Base-by-base conservation (phyloP, 257 asterid genomes). In the Solanum raphanifolium region DNA sequence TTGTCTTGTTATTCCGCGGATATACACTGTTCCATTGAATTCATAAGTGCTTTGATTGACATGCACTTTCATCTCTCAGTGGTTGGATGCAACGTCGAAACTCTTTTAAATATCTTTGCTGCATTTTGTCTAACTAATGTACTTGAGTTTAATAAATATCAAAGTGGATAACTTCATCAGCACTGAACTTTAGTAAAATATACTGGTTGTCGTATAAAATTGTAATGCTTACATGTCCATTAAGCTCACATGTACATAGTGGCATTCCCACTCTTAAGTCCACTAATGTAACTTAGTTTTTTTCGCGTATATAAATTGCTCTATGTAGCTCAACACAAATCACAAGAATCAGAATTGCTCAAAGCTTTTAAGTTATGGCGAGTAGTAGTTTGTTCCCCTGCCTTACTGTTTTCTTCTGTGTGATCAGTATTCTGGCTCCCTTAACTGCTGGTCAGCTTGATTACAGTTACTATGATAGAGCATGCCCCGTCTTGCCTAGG, bases 221-320 rank as follows among this genome's bases (percentile, higher is more conserved):
- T 55, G 29, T 20, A 34, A 78, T 21, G 34, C 79, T 73, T 78
- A 76, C 82, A 86, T 87, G 89, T 88, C 91, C 91, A 91, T 86
- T 89, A 88, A 86, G 87, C 86, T 89, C 78, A 88, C 92, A 89
- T 36, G 85, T 87, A 46, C 89, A 86, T 90, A 93, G 95, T 95
- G 98, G 95, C 65, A 85, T 71, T 69, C 86, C 95, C 95, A 94
- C 95, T 93, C 86, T 85, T n/a, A 87, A 16, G 25, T 84, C 90
- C 87, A 87, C 95, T 91, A 90, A 88, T 90, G 73, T 87, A 66
- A 5, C 68, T 81, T 46, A 29, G 29, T 9, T 83, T 5, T 9
- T 73, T 85, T 36, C 82, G 31, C 5, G 90, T 83, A 21, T 94
- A 95, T 94, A 94, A 91, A 93, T 90, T 88, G 90, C 84, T 81